Base-by-base conservation (phyloP, 345 rosid species). In the Viola odorata region DNA sequence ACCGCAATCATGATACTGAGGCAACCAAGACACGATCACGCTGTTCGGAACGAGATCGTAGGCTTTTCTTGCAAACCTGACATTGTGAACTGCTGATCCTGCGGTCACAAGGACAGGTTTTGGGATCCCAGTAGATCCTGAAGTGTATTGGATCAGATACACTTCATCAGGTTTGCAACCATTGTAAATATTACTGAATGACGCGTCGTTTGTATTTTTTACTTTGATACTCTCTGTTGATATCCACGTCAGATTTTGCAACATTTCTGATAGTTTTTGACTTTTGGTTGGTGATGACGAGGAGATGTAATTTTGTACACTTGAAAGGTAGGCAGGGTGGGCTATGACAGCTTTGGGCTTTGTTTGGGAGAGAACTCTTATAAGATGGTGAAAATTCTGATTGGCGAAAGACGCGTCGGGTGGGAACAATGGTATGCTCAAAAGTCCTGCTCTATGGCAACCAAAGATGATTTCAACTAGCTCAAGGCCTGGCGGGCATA, bases 1-100 rank as follows among this genome's bases (percentile, higher is more conserved):
- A 53, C 88, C 91, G 41, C 88, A 83, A 38, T 82, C 91, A 41
- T 85, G 88, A 73, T 83, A 83, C 65, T 79, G 91, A 39, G 88
- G 88, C 69, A 85, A 65, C 88, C 86, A 85, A 0, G 86, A 83
- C 23, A 67, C 78, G 3, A 83, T 71, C 6, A 65, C 70, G 38
- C 83, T 83, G 50, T 69, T 79, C 0, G 83, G 88, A 58, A 78
- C 78, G 36, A 85, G 79, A 62, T 81, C 83, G 0, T 83, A 85
- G 36, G 82, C 69, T 64, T 75, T 85, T 45, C 88, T 80, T 0
- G 86, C 91, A 11, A 73, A 62, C 55, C 88, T 75, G 37, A 77
- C 88, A 17, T 85, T 85, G 64, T 85, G 91, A 62, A 75, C 85
- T 0, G 88, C 85, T n/a, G 88, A 76, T 36, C 91, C 88, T 5